These are phyloP conservation scores for Agrocybe praecox DNA, from an alignment of 768 basidiomycete genomes.

Conservation along the genomic window DNA sequence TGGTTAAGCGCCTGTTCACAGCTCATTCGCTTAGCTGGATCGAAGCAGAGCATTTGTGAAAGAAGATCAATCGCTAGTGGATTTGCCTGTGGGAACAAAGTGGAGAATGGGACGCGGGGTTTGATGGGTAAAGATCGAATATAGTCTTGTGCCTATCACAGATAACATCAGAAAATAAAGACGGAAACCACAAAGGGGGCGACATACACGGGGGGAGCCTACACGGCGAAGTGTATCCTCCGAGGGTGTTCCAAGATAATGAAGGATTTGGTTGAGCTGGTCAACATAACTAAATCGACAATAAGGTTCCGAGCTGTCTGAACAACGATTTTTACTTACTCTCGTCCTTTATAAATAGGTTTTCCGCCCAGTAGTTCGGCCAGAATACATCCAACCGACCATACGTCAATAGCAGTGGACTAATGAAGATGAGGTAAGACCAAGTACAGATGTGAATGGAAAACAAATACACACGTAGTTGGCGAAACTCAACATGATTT, in stretches of 20 bases:
- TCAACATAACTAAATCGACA: slow-evolving; percentile 79
- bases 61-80: slow-evolving; percentile 93
- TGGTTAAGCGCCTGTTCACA: slow-evolving; percentile 96
- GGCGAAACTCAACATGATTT: slow-evolving; percentile 98
- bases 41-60: slow-evolving; percentile 90
- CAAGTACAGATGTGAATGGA: neutral
- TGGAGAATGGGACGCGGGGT: slow-evolving; percentile 89
- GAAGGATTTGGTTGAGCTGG: slow-evolving; percentile 96
- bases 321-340: slow-evolving; percentile 54
- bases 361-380: slow-evolving; percentile 93
- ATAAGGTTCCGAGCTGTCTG: neutral
- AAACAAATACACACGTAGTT: slow-evolving; percentile 70
- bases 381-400: slow-evolving; percentile 95
- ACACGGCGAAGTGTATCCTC: slow-evolving; percentile 96
- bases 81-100: slow-evolving; percentile 92
- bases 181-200: neutral
- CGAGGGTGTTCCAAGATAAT: slow-evolving; percentile 96
- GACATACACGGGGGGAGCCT: slow-evolving; percentile 85
- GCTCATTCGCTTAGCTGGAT: slow-evolving; percentile 94
- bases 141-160: slow-evolving; percentile 87
- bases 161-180: slow-evolving; percentile 3
- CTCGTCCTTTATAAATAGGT: slow-evolving; percentile 96
- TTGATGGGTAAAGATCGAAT: slow-evolving; percentile 98
- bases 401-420: slow-evolving; percentile 93
- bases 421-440: slow-evolving; percentile 29